Conservation (phyloP, 108 stramenopile species). For the Chaetoceros muelleri region DNA sequence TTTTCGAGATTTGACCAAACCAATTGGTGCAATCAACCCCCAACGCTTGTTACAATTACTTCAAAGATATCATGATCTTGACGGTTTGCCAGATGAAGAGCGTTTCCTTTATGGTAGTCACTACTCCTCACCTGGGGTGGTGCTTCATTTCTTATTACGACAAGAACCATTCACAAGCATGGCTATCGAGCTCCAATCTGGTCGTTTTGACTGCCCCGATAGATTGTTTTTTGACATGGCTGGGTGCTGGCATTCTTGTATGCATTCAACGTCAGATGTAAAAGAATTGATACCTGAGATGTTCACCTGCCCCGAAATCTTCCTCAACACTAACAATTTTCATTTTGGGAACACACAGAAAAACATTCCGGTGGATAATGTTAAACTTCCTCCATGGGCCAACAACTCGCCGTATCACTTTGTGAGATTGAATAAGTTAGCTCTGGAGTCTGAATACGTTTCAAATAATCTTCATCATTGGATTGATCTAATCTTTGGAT, state of each 20-base stretch:
- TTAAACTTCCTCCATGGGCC: constrained; percentile 96
- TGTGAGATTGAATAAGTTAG: constrained; percentile 80
- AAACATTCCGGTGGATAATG: constrained; percentile 57
- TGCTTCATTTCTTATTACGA: constrained; percentile 64
- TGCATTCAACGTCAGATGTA: constrained; percentile 73
- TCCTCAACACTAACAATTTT: constrained; percentile 78
- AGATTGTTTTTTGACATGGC: constrained; percentile 80
- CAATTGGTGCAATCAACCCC: constrained; percentile 87
- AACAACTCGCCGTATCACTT: constrained; percentile 86
- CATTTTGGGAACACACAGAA: constrained; percentile 83
- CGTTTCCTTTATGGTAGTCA: constrained; percentile 90
- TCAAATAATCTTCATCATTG: constrained; percentile 82
- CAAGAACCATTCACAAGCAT: constrained; percentile 88
- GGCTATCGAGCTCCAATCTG: constrained; percentile 86
- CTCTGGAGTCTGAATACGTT: constrained; percentile 92
- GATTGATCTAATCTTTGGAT: constrained; percentile 97
- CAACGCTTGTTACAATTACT: constrained; percentile 55
- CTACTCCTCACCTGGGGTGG: constrained; percentile 90
- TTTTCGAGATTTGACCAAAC: constrained; percentile 87
- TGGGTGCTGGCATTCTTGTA: constrained; percentile 61
- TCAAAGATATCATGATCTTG: constrained; percentile 65
- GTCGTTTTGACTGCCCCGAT: constrained; percentile 93
- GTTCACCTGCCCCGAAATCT: constrained; percentile 80
- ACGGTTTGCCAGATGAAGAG: constrained; percentile 68
- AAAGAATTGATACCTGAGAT: constrained; percentile 95